phyloP scores from a whole-genome alignment of 257 asterid species.

The Forsythia suspensa region DNA sequence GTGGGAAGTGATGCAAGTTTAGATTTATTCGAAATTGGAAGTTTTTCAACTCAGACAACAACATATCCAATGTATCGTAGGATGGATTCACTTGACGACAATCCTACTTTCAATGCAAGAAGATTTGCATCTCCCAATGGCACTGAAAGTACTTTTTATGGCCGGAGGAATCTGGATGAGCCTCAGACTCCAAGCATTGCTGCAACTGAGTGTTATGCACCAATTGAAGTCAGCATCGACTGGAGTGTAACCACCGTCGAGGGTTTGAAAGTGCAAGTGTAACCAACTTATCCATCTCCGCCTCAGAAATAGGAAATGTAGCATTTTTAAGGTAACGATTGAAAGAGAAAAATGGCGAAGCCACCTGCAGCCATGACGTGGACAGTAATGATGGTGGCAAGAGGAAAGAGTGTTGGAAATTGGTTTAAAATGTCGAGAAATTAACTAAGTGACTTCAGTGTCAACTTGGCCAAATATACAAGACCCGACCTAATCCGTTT shows the following conservation, averaged over 20 bases:
- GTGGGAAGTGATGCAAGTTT: slow-evolving; percentile 79
- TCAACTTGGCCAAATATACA: too few species aligned
- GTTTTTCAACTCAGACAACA: slow-evolving; percentile 69
- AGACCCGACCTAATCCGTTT: too few species aligned
- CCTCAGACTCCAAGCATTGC: slow-evolving; percentile 72
- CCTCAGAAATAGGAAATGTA: slow-evolving; percentile 47
- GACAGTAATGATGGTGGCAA: slow-evolving; percentile 27
- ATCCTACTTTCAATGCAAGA: slow-evolving; percentile 42
- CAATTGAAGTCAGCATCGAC: slow-evolving; percentile 81
- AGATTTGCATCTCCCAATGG: slow-evolving; percentile 31
- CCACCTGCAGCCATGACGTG: slow-evolving; percentile 8
- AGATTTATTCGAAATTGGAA: slow-evolving; percentile 82
- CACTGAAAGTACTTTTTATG: slow-evolving; percentile 18
- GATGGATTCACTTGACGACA: slow-evolving; percentile 68
- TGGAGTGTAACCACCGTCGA: slow-evolving; percentile 95
- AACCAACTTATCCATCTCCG: slow-evolving; percentile 51
- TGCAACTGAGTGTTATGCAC: slow-evolving; percentile 78
- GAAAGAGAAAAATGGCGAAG: slow-evolving; percentile 13
- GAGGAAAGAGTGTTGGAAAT: slow-evolving; percentile 26
- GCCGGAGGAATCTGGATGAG: slow-evolving; percentile 48
- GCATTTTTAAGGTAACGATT: slow-evolving; percentile 29
- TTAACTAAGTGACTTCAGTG: too few species aligned
- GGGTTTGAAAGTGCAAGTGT: slow-evolving; percentile 68
- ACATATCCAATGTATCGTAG: slow-evolving; percentile 53
- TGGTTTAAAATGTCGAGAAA: too few species aligned